Evolutionary conservation across 768 basidiomycete species (phyloP).

Genomic region (Tylopilus felleus): DNA sequence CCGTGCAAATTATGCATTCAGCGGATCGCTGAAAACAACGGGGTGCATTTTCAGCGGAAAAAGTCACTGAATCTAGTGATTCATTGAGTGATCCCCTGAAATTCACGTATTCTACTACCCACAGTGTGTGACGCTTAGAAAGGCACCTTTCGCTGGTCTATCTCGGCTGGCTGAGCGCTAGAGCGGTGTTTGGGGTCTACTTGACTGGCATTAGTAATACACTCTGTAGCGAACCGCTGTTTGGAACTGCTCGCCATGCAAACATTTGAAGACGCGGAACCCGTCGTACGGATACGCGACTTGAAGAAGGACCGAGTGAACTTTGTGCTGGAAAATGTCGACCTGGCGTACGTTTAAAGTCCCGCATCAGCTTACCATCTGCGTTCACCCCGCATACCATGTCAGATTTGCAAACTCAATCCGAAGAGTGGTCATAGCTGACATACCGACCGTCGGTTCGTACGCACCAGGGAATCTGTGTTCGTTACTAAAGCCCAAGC

Average conservation of each 20-base stretch:
- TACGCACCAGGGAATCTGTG: conserved; percentile 9
- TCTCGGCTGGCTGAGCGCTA: too few species aligned
- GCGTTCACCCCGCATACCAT: conserved; percentile 9
- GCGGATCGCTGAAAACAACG: too few species aligned
- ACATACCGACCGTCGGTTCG: conserved; percentile 93
- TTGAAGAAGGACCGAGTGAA: conserved; percentile 82
- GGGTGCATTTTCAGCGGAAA: too few species aligned
- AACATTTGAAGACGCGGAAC: conserved; percentile 44
- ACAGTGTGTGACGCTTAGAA: too few species aligned
- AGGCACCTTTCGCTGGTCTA: too few species aligned
- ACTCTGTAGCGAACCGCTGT: background rate
- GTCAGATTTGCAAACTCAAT: conserved; percentile 90
- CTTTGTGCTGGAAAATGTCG: conserved; percentile 94
- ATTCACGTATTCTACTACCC: too few species aligned
- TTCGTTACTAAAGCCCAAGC: conserved; percentile 1
- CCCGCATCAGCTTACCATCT: background rate
- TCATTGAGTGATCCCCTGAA: too few species aligned
- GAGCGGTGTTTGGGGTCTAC: conserved; percentile 22
- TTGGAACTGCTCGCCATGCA: conserved; percentile 29
- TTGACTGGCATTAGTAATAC: background rate
- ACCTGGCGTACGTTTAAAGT: conserved; percentile 71
- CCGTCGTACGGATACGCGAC: conserved; percentile 78
- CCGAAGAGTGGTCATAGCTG: conserved; percentile 91
- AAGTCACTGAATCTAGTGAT: too few species aligned
- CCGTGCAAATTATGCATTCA: too few species aligned